Base-by-base conservation (phyloP, 257 asterid species). In the Ehretia macrophylla region DNA sequence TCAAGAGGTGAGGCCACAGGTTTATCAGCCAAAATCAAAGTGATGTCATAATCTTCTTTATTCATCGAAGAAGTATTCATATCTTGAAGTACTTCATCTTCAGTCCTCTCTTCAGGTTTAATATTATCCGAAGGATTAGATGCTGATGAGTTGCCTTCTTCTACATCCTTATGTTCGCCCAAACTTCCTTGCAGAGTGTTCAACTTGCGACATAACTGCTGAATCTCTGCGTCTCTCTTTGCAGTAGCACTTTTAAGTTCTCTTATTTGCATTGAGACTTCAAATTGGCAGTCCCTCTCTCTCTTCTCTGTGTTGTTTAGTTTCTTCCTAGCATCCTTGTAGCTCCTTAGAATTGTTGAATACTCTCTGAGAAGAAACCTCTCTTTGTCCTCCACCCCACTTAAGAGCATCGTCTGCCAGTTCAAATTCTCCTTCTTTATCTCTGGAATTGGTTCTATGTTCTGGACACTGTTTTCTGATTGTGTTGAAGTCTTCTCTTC, bases 321-420 rank as follows among this genome's bases (percentile, higher is more conserved):
- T 73, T 78, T 78, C 81, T 60, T 83, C 79, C 84, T 92, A n/a
- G 77, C 75, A 1, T 92, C 96, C 78, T 92, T 92, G 77, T 83
- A 92, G 58, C 80, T 88, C 70, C 85, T 74, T 46, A 92, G 87
- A 42, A 88, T 68, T 11, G 83, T 68, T 1, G 91, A 79, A 60
- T 86, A 92, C 70, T 92, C 99, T 65, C 71, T 72, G 18, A 88
- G 77, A 20, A 86, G 81, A 57, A 81, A 72, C 75, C 73, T 89
- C 58, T 92, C 97, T 58, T 77, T 78, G 56, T 92, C 96, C 60
- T 89, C 95, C 14, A 84, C 55, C 21, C 89, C 99, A 17, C 63
- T 81, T 72, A 83, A 70, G 17, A 92, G 85, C 84, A 86, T 75
- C 66, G 81, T 85, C 78, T 79, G 92, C 95, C 95, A 86, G 73